These are phyloP conservation scores for Luvunga scandens DNA, from an alignment of 345 rosid species.

Conservation along the genomic window DNA sequence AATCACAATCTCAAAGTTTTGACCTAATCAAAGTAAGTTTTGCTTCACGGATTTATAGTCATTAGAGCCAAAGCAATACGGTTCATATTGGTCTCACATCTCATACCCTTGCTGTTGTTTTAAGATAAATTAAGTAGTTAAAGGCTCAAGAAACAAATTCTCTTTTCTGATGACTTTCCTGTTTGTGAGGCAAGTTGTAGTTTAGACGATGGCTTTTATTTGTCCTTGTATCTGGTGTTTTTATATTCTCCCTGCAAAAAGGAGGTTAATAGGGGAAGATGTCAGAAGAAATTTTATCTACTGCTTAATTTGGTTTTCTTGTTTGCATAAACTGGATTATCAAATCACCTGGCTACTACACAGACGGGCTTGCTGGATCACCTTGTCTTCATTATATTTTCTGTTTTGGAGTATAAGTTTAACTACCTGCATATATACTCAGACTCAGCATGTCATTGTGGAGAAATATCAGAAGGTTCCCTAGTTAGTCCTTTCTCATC, in stretches of 20 bases:
- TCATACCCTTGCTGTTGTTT: background rate
- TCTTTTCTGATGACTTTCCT: background rate
- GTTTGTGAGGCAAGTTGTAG: background rate
- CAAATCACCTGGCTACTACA: too few species aligned
- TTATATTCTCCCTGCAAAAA: background rate
- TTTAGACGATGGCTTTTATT: background rate
- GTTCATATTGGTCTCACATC: background rate
- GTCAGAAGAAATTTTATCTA: too few species aligned
- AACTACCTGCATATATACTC: too few species aligned
- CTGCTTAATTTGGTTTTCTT: too few species aligned
- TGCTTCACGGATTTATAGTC: background rate
- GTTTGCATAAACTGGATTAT: too few species aligned
- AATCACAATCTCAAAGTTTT: slow-evolving; percentile 67
- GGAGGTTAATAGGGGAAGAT: too few species aligned
- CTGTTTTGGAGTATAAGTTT: too few species aligned
- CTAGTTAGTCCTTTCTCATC: background rate
- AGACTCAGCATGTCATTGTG: background rate
- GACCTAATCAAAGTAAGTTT: slow-evolving; percentile 65
- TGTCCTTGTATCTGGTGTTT: background rate
- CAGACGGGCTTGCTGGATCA: too few species aligned
- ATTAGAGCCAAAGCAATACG: background rate
- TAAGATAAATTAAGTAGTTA: background rate
- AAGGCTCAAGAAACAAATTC: background rate
- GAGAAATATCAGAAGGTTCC: background rate
- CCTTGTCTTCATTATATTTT: too few species aligned